Base-by-base conservation (phyloP, 495 filamentous ascomycete genomes). In the Aspergillus olivimuriae region DNA sequence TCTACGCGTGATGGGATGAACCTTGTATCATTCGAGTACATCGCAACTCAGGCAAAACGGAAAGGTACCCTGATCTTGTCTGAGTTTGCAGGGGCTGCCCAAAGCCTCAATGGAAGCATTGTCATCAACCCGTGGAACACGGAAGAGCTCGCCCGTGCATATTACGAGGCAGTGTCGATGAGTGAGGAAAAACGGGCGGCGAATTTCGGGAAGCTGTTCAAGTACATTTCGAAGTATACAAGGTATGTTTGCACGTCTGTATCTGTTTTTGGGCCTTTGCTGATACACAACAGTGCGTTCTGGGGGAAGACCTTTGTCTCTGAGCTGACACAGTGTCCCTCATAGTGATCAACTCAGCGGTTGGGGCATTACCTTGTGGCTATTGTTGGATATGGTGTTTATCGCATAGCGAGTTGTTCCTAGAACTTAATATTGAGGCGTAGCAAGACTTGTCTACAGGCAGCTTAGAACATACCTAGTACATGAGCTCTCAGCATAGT, bases 1-100 rank as follows among this genome's bases (percentile, higher is more conserved):
- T 96, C 91, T 2, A 96, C 92, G 4, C 79, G 92, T n/a, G 91
- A 97, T 58, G 91, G 91, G 45, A 97, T 97, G 91, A 97, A 97
- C 61, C 77, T 97, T 12, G 91, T 97, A 23, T 91, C 88, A 18
- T 97, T 92, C 66, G 91, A 97, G 67, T 97, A 97, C 68, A 94
- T 97, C 46, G 92, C 91, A 4, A 86, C 83, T 4, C 91, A 97
- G 57, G 72, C 84, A 51, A 83, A 94, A 56, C 80, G 86, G 6
- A 87, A 95, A 53, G 91, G 91, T 17, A 80, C 84, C 26, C 81
- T 97, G 78, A 87, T 97, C 22, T 78, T 97, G n/a, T 95, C 90
- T 35, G 91, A 97, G 58, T 97, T 97, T 55, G 87, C 91, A 0
- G 91, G 91, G 10, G 91, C 92, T 10, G 92, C 91, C 0, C 91